A percentile compares a stretch with the other conserved stretches of the same genome.
Evolutionary conservation across 2,329 filamentous ascomycete genomes (phyloP).

Genomic region (Fusarium paranaense): DNA sequence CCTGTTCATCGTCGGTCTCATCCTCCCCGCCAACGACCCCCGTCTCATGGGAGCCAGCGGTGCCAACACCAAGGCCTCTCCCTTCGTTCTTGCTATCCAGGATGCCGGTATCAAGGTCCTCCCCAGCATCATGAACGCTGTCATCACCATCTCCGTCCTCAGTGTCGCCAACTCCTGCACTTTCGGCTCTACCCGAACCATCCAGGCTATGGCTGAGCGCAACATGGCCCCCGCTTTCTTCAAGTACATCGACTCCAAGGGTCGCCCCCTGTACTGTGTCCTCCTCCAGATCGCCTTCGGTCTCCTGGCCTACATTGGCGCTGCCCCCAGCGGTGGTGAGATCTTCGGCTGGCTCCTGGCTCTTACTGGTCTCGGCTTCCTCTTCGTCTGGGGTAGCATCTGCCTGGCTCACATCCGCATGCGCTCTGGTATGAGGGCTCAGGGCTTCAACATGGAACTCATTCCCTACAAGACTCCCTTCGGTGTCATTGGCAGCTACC

Average conservation of each 20-base stretch:
- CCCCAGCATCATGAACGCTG: conserved; percentile 90
- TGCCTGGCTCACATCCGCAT: conserved; percentile 92
- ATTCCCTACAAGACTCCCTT: conserved; percentile 85
- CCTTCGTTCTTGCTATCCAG: conserved; percentile 92
- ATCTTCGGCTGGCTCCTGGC: conserved; percentile 86
- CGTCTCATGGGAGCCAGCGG: conserved; percentile 69
- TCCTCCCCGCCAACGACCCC: conserved; percentile 78
- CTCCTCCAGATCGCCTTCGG: conserved; percentile 74
- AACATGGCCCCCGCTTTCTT: conserved; percentile 82
- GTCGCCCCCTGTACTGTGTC: conserved; percentile 83
- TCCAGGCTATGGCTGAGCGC: conserved; percentile 90
- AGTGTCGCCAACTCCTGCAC: conserved; percentile 93
- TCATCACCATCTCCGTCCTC: conserved; percentile 90
- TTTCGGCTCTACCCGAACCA: conserved; percentile 90
- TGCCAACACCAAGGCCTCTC: conserved; percentile 80
- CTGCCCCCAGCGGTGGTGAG: conserved; percentile 67
- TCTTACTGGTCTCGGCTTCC: conserved; percentile 78
- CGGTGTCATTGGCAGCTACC: conserved; percentile 83
- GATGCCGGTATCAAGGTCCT: conserved; percentile 85
- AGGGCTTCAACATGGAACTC: conserved; percentile 77
- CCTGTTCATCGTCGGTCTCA: conserved; percentile 81
- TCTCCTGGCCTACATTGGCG: conserved; percentile 81
- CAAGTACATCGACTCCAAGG: conserved; percentile 84
- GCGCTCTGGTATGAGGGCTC: conserved; percentile 77
- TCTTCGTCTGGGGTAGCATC: conserved; percentile 87